Base-by-base conservation (phyloP, 164 flowering plant genomes). In the Houttuynia cordata region DNA sequence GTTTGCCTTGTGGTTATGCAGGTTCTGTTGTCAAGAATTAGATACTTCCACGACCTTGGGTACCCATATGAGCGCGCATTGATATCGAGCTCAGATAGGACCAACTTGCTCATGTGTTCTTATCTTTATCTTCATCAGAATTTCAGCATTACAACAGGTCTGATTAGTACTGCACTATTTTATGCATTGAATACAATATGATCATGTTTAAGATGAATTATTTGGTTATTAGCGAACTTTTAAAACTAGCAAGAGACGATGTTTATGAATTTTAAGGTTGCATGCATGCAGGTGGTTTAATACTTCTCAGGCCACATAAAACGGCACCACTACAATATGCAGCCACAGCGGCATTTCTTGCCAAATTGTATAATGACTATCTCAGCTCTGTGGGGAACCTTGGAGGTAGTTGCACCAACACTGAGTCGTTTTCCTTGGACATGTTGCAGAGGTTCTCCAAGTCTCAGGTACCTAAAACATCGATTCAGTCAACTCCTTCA, bases 311-410 rank as follows among this genome's bases (percentile, higher is more conserved):
- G n/a, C n/a, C n/a, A n/a, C n/a, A n/a, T n/a, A n/a, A n/a, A n/a
- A n/a, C n/a, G n/a, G n/a, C n/a, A n/a, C n/a, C n/a, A n/a, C n/a
- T n/a, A n/a, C n/a, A n/a, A n/a, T n/a, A n/a, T n/a, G n/a, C 81
- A 10, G 94, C 82, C 54, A 72, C 80, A n/a, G 78, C 90, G 22
- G 75, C 87, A 34, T 87, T 87, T 61, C 81, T 84, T 3, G 68
- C 75, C 41, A 81, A 81, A 69, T 50, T 84, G 52, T 87, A 81
- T 67, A 74, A 71, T 57, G 90, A 83, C 63, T 87, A 83, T 70
- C 84, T 84, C 39, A 49, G 67, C 12, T 63, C 71, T 49, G 49
- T 71, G 23, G 60, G 45, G 3, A 73, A 24, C n/a, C 51, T 75
- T 10, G 78, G 84, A 50, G 62, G 67, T 56, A 71, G 49, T 51